These are phyloP conservation scores for Lanmaoa rubissima DNA, from an alignment of 768 basidiomycete species.

Conservation along the genomic window DNA sequence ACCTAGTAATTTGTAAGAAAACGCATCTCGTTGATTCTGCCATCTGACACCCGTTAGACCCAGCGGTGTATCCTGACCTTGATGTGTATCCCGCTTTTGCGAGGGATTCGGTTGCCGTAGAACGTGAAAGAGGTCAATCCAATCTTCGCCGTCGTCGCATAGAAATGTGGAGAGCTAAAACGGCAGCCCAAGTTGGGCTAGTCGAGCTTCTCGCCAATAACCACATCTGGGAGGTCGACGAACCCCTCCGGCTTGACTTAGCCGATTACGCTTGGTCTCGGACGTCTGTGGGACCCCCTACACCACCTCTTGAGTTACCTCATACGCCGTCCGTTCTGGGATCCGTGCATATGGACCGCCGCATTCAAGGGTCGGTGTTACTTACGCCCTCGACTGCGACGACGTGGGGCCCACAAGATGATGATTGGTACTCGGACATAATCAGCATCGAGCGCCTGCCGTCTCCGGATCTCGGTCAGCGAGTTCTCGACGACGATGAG, in stretches of 20 bases:
- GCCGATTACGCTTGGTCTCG: conserved; percentile 71
- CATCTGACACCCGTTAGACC: conserved; percentile 19
- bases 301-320: conserved; percentile 40
- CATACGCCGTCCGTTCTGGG: conserved; percentile 39
- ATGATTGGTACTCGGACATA: conserved; percentile 35
- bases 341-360: conserved; percentile 57
- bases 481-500: conserved; percentile 55
- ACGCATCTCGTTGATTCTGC: background rate
- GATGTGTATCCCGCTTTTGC: conserved; percentile 18
- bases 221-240: conserved; percentile 22
- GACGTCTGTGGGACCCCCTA: conserved; percentile 63
- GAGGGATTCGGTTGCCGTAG: background rate
- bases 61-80: conserved; percentile 22
- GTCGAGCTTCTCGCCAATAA: conserved; percentile 16
- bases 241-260: conserved; percentile 49
- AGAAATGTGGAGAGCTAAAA: conserved; percentile 17
- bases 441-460: conserved; percentile 40
- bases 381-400: conserved; percentile 45
- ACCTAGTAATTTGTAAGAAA: conserved; percentile 36
- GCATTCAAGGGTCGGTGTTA: conserved; percentile 54
- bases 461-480: conserved; percentile 58
- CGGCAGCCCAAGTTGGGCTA: conserved; percentile 22
- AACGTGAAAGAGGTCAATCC: background rate
- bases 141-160: conserved; percentile 12
- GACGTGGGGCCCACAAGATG: conserved; percentile 55